Conservation (phyloP, 2,329 filamentous ascomycete genomes). For the Penicillium sp. region DNA sequence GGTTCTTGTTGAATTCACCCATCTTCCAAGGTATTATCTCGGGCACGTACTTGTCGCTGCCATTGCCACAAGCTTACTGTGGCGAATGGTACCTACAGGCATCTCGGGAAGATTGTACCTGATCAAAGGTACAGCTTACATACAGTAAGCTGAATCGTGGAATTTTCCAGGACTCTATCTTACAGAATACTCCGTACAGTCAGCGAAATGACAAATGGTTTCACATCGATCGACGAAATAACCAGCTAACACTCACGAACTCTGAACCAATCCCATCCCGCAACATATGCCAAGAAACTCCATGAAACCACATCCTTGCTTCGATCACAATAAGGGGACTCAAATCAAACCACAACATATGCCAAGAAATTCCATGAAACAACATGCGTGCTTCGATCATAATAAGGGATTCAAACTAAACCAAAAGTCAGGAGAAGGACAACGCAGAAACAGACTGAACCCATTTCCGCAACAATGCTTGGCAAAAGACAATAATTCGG, state of each 20-base stretch:
- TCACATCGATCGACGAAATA: neutral
- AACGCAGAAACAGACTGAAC: neutral
- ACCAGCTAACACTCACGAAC: neutral
- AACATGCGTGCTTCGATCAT: neutral
- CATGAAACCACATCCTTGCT: neutral
- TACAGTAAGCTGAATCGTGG: neutral
- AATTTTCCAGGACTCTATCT: neutral
- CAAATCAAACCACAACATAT: neutral
- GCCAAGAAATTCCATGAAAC: neutral
- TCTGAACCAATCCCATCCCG: neutral
- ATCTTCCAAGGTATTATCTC: neutral
- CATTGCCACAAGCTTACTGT: neutral
- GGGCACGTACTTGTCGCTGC: no score
- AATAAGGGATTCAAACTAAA: neutral
- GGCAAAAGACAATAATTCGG: conserved; percentile 9
- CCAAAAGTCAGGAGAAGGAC: neutral
- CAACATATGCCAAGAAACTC: neutral
- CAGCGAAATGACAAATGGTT: neutral
- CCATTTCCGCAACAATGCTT: conserved; percentile 7
- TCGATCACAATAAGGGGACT: neutral
- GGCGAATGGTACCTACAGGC: neutral
- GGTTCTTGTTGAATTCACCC: neutral
- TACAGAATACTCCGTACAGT: neutral
- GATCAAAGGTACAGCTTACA: neutral
- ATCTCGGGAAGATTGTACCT: neutral